Base-by-base conservation (phyloP, 805 yeast species). In the Peterozyma xylosa region DNA sequence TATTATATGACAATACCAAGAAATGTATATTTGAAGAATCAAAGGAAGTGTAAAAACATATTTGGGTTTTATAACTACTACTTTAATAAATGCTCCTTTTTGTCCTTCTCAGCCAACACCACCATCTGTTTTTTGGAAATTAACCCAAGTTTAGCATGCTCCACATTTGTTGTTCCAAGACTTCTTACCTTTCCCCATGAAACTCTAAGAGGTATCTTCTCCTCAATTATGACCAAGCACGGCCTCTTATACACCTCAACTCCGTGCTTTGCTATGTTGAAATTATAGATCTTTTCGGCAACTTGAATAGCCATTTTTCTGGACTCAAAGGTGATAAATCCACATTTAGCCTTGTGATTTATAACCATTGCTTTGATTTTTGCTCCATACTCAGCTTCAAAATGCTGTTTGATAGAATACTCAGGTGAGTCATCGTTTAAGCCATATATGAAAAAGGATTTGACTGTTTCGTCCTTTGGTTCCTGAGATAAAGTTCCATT, bases 391-490 rank as follows among this genome's bases (percentile, higher is more conserved):
- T 63, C 43, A 18, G 44, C 55, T 33, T 65, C 65, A 44, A 82
- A 78, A 48, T 59, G 68, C 7, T 76, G 76, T 14, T 75, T 56
- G 13, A 88, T 64, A 42, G 64, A 63, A 59, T 79, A 80, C 52
- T 82, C 87, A 0, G 95, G 82, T 6, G 82, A 56, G 13, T 78
- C 78, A 3, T 77, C 75, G 47, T 74, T 80, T 15, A 87, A 67
- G 1, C 96, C 96, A 61, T 81, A 86, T 15, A 89, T 55, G 56
- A 89, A 88, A 42, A 88, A 73, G 0, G 89, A 73, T 42, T 68
- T 71, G n/a, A 76, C 54, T 0, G 59, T 52, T 3, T 55, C 47
- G 42, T 73, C 71, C 32, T 62, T 61, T 0, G 82, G 67, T 0
- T 67, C 60, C 2, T 47, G 52, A 3, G 48, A 47, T 9, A 82